Evolutionary conservation across 768 basidiomycete species (phyloP).

Genomic region (Tulasnella sp.): DNA sequence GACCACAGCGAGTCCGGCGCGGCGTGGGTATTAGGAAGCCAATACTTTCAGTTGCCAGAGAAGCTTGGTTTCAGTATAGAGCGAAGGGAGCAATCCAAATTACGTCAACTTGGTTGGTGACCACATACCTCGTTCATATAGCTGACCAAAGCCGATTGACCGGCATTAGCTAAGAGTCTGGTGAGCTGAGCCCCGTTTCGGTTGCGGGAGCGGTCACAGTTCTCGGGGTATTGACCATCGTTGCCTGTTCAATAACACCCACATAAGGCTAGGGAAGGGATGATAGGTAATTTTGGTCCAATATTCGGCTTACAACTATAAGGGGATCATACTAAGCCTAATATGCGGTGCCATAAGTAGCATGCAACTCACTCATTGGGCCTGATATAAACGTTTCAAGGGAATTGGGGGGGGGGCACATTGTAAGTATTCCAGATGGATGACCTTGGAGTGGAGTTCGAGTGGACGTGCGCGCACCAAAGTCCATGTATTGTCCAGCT

Average conservation of each 20-base stretch:
- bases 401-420: too few relatives aligned
- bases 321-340: background rate
- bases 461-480: too few relatives aligned
- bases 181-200: slow-evolving; percentile 24
- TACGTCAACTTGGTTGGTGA: slow-evolving; percentile 22
- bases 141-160: slow-evolving; percentile 15
- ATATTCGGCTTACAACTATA: slow-evolving; percentile 2
- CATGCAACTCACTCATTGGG: slow-evolving; percentile 40
- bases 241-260: background rate
- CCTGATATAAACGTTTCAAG: too few relatives aligned
- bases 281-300: background rate
- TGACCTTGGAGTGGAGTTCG: too few relatives aligned
- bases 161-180: slow-evolving; percentile 19
- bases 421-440: too few relatives aligned
- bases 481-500: slow-evolving; percentile 46
- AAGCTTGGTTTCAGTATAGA: background rate
- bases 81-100: slow-evolving; percentile 19
- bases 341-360: background rate
- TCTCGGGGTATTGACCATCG: slow-evolving; percentile 20
- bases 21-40: background rate
- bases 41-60: background rate
- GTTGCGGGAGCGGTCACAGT: slow-evolving; percentile 23
- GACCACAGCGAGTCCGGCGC: too few relatives aligned
- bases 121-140: slow-evolving; percentile 22
- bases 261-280: too few relatives aligned